These are phyloP conservation scores for Coleophoma eucalyptorum DNA, from an alignment of 2,329 filamentous ascomycete genomes.

Conservation along the genomic window DNA sequence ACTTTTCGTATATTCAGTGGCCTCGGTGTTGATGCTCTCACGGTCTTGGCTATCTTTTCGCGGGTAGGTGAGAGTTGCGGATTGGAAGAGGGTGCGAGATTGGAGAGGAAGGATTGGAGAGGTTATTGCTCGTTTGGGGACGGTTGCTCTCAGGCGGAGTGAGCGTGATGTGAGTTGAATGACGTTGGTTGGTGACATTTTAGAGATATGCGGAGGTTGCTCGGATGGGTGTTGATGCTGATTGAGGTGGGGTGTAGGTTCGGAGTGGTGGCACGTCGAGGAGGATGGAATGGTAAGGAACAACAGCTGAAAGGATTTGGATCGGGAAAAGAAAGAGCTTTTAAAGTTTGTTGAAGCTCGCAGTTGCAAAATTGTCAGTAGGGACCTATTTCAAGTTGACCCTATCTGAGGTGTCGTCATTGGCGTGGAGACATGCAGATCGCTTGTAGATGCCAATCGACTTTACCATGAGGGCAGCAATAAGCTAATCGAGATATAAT, in stretches of 20 bases:
- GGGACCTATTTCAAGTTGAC: too few species aligned
- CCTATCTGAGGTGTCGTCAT: too few species aligned
- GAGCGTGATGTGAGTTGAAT: neutral
- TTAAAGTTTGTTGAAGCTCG: too few species aligned
- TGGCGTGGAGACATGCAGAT: too few species aligned
- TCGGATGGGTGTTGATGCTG: neutral
- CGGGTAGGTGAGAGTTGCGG: neutral
- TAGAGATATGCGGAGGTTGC: neutral
- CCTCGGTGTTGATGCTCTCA: slow-evolving; percentile 59
- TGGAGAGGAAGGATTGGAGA: neutral
- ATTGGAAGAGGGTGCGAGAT: neutral
- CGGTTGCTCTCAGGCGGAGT: neutral
- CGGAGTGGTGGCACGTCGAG: neutral
- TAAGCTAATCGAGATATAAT: too few species aligned
- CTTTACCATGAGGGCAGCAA: too few species aligned
- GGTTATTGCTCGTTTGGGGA: too few species aligned
- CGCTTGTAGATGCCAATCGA: too few species aligned
- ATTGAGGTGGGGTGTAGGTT: neutral
- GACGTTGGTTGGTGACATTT: neutral
- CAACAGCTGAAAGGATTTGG: too few species aligned
- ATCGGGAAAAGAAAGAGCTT: too few species aligned
- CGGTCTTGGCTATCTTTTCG: slow-evolving; percentile 51
- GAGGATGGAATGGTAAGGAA: too few species aligned
- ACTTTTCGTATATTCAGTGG: slow-evolving; percentile 65
- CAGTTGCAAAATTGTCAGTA: too few species aligned